Conservation (phyloP, 140 eudicot species). For the Ambrosia hybrid region DNA sequence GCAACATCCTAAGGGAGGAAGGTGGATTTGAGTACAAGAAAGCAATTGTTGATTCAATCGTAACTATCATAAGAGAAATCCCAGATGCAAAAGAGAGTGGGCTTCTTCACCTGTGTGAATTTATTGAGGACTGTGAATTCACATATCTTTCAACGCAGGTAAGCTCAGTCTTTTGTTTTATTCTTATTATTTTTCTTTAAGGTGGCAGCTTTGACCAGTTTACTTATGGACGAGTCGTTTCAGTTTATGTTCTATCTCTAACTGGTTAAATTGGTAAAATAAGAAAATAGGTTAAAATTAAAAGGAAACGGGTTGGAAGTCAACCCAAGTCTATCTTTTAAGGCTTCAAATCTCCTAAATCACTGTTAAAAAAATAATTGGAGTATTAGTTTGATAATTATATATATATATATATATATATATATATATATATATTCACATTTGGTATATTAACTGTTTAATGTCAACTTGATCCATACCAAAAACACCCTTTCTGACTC, state of each 20-base stretch:
- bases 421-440: background rate
- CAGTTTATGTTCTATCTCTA: background rate
- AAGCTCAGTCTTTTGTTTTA: slow-evolving; percentile 9
- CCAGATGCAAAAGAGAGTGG: slow-evolving; percentile 99
- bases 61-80: slow-evolving; percentile 82
- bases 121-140: slow-evolving; percentile 97
- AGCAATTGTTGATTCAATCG: slow-evolving; percentile 96
- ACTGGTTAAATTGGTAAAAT: background rate
- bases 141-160: slow-evolving; percentile 98
- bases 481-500: background rate
- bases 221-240: background rate
- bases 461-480: background rate
- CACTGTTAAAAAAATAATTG: background rate
- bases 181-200: background rate
- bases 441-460: background rate
- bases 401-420: background rate
- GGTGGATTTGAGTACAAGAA: slow-evolving; percentile 98
- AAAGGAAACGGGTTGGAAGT: background rate
- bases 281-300: background rate
- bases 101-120: slow-evolving; percentile 94
- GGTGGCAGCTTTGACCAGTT: background rate
- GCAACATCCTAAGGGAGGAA: slow-evolving; percentile 95
- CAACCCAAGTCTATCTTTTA: background rate
- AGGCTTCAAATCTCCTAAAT: background rate
- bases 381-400: background rate